These are phyloP conservation scores for Neurospora sp. DNA, from an alignment of 495 filamentous ascomycete genomes.

Conservation along the genomic window DNA sequence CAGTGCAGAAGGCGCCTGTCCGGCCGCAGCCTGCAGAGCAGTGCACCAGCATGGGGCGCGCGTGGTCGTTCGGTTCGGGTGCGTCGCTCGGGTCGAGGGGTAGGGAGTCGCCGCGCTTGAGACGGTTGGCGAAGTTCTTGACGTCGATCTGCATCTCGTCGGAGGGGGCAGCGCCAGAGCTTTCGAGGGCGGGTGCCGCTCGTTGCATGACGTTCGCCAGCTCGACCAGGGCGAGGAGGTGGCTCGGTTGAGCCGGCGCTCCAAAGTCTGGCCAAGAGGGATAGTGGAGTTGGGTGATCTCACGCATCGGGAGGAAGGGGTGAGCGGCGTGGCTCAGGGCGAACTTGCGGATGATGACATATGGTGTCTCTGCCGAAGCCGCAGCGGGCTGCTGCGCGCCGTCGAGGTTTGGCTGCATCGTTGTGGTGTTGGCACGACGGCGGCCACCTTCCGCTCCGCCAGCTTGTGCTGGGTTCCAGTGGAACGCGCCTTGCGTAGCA, in stretches of 20 bases:
- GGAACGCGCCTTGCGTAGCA: background rate
- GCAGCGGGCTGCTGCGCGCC: background rate
- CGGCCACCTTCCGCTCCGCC: conserved; percentile 18
- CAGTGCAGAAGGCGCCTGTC: conserved; percentile 92
- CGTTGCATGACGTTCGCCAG: conserved; percentile 60
- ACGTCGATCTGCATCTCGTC: background rate
- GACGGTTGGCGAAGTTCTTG: background rate
- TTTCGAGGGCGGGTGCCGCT: conserved; percentile 28
- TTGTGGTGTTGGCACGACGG: conserved; percentile 36
- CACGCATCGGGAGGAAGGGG: conserved; percentile 79
- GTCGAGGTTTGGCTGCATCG: conserved; percentile 10
- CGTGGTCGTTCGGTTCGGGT: conserved; percentile 40
- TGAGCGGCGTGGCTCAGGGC: conserved; percentile 63
- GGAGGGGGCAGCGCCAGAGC: conserved; percentile 30
- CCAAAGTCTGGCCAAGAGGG: conserved; percentile 95
- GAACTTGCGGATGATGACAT: conserved; percentile 80
- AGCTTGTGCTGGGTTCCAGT: background rate
- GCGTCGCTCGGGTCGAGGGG: conserved; percentile 34
- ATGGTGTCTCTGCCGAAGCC: conserved; percentile 45
- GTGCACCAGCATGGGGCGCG: conserved; percentile 77
- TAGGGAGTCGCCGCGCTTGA: conserved; percentile 7
- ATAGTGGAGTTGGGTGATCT: conserved; percentile 93
- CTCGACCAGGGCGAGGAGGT: conserved; percentile 80
- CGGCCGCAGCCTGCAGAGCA: conserved; percentile 93
- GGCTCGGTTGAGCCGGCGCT: conserved; percentile 75